Evolutionary conservation across 768 basidiomycete species (phyloP).

Genomic region (Suillus sp.): DNA sequence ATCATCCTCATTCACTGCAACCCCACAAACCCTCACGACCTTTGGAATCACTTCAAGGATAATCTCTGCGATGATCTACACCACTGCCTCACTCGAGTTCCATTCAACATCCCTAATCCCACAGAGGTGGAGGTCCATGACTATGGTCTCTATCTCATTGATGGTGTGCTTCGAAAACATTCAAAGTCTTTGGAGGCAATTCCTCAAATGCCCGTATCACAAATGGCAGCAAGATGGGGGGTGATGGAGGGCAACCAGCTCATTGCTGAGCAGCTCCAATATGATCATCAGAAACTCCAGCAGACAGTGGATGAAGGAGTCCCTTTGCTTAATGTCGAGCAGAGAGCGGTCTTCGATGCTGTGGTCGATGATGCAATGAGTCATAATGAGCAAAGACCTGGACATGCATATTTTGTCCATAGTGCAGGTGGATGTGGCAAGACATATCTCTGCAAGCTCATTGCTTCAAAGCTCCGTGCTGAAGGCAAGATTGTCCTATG

Average conservation of each 20-base stretch:
- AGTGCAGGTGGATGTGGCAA: conserved; percentile 48
- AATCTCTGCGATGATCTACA: conserved; percentile 46
- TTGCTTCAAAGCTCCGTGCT: conserved; percentile 32
- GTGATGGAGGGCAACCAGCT: conserved; percentile 20
- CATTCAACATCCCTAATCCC: conserved; percentile 18
- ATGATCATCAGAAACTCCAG: not conserved
- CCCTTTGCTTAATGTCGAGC: conserved; percentile 22
- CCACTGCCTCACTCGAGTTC: conserved; percentile 16
- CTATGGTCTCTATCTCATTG: conserved; percentile 45
- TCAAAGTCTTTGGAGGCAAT: conserved; percentile 18
- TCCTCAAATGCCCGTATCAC: conserved; percentile 21
- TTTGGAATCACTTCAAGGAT: conserved; percentile 39
- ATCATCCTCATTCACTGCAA: conserved; percentile 39
- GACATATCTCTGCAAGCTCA: conserved; percentile 37
- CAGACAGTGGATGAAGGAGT: conserved; percentile 11
- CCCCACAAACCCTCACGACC: conserved; percentile 34
- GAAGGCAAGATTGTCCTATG: conserved; percentile 41
- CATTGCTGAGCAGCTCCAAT: conserved; percentile 16
- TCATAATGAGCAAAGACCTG: conserved; percentile 6
- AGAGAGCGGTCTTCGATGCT: conserved; percentile 28
- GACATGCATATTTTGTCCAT: conserved; percentile 40
- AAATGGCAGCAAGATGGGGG: conserved; percentile 20
- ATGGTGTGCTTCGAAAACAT: conserved; percentile 23
- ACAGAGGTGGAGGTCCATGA: conserved; percentile 38
- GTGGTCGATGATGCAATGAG: conserved; percentile 30